phyloP scores from a whole-genome alignment of 139 green algal genomes.

The Medakamo hakoo region DNA sequence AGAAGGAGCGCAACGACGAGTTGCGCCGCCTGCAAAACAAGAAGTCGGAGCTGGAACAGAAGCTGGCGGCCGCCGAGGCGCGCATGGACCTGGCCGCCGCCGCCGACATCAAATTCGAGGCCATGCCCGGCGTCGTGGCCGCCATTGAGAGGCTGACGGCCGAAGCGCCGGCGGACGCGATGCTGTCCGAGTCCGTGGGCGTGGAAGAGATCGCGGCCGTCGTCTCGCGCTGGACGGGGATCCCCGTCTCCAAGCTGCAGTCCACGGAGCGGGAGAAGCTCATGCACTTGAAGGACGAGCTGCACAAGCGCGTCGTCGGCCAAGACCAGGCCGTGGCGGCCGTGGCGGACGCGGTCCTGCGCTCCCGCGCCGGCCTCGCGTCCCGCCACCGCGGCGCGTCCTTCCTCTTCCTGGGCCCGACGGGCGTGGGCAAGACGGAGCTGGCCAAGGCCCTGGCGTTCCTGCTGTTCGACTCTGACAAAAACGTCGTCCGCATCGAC shows the following conservation, averaged over 20 bases:
- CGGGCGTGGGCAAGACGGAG: conserved; percentile 74
- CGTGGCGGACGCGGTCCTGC: conserved; percentile 40
- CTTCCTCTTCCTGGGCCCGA: conserved; percentile 88
- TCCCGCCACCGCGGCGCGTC: conserved; percentile 31
- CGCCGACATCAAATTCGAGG: conserved; percentile 37
- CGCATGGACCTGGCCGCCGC: conserved; percentile 53
- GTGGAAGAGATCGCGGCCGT: conserved; percentile 61
- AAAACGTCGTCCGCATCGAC: conserved; percentile 55
- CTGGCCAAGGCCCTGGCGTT: conserved; percentile 62
- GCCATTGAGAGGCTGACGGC: conserved; percentile 24
- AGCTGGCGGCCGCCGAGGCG: conserved; percentile 52
- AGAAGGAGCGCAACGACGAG: conserved; percentile 63
- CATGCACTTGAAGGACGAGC: conserved; percentile 22
- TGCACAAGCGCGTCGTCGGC: conserved; percentile 44
- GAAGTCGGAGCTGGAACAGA: conserved; percentile 49
- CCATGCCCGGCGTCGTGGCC: conserved; percentile 63
- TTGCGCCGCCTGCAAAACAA: conserved; percentile 49
- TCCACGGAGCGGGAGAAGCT: conserved; percentile 41
- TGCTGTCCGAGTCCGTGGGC: conserved; percentile 73
- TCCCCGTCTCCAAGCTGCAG: conserved; percentile 57
- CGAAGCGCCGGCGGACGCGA: conserved; percentile 25
- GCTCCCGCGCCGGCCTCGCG: conserved; percentile 45
- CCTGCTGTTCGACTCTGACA: conserved; percentile 78
- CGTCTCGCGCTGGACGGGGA: conserved; percentile 75
- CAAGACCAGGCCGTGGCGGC: conserved; percentile 27